Conservation (phyloP, 164 flowering plant species). For the Malania oleifera region DNA sequence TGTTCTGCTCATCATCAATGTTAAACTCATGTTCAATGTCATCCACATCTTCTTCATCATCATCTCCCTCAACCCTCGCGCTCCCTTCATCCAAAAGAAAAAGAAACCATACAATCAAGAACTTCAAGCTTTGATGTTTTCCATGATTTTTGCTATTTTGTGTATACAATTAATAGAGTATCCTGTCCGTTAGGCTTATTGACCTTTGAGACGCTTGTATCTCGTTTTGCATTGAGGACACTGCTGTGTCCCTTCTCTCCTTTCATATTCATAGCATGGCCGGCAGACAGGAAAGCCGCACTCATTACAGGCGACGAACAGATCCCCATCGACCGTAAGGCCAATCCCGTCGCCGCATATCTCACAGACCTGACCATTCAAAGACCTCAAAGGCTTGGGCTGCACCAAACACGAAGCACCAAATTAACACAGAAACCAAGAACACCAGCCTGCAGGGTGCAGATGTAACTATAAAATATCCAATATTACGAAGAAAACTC, state of each 20-base stretch:
- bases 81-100: conserved; percentile 48
- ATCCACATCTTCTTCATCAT: conserved; percentile 90
- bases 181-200: background rate
- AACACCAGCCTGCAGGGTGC: no score
- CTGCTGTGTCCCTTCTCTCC: conserved; percentile 84
- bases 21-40: conserved; percentile 92
- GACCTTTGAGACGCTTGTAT: conserved; percentile 96
- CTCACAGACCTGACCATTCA: conserved; percentile 92
- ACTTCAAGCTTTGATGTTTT: background rate
- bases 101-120: background rate
- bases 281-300: conserved; percentile 98
- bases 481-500: background rate
- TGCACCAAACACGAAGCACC: conserved; percentile 26
- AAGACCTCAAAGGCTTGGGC: conserved; percentile 78
- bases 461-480: no score
- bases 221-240: conserved; percentile 98
- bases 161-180: no score
- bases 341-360: conserved; percentile 93
- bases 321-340: conserved; percentile 74
- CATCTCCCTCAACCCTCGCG: conserved; percentile 94
- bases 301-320: conserved; percentile 95
- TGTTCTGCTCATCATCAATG: conserved; percentile 59
- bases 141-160: no score
- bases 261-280: conserved; percentile 97
- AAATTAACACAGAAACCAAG: background rate